These are phyloP conservation scores for Fusarium tricinctum DNA, from an alignment of 2,329 filamentous ascomycete species.

Conservation along the genomic window DNA sequence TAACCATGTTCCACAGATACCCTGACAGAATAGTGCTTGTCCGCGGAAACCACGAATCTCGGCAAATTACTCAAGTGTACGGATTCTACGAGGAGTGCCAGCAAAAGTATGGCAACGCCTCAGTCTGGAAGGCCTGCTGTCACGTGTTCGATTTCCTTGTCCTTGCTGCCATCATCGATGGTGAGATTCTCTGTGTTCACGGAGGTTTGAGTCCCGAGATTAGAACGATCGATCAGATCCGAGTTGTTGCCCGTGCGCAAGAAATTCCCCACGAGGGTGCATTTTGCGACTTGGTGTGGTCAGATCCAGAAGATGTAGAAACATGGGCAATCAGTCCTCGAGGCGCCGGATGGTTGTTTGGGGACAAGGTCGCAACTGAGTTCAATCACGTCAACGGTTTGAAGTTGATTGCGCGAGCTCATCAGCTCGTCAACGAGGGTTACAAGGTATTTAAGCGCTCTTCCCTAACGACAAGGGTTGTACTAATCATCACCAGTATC, in stretches of 20 bases:
- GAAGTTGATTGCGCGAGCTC: conserved; percentile 95
- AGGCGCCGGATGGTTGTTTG: conserved; percentile 98
- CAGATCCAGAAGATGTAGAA: conserved; percentile 95
- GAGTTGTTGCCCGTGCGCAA: conserved; percentile 96
- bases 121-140: conserved; percentile 99
- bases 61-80: conserved; percentile 98
- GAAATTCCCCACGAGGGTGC: conserved; percentile 99
- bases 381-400: conserved; percentile 98
- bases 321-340: conserved; percentile 96
- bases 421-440: conserved; percentile 97
- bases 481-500: conserved; percentile 72
- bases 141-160: conserved; percentile 99
- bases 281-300: conserved; percentile 99
- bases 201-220: conserved; percentile 91
- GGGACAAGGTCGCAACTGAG: conserved; percentile 96
- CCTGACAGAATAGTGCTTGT: conserved; percentile 96
- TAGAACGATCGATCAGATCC: conserved; percentile 98
- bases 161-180: conserved; percentile 95
- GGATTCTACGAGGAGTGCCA: conserved; percentile 99
- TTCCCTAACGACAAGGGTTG: conserved; percentile 2
- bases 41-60: conserved; percentile 96
- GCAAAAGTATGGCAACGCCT: conserved; percentile 97
- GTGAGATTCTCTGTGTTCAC: conserved; percentile 98
- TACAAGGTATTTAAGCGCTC: conserved; percentile 78
- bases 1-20: conserved; percentile 72